phyloP scores from a whole-genome alignment of 305 asterid species.

The Plantago coronopus region DNA sequence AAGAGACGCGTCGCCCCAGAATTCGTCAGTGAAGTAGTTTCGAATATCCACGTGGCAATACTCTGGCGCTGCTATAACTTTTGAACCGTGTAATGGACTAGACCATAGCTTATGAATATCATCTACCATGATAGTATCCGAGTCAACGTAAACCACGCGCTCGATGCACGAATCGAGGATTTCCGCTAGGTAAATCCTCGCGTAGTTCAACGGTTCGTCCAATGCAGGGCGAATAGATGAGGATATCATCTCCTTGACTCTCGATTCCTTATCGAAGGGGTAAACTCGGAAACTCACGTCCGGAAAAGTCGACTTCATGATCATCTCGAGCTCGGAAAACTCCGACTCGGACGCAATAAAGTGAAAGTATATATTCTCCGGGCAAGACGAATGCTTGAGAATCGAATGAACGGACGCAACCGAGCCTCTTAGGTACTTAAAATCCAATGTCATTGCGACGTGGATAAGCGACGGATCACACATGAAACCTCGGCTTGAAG shows the following conservation, averaged over 20 bases:
- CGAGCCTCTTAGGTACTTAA: slow-evolving; percentile 55
- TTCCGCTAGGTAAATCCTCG: slow-evolving; percentile 55
- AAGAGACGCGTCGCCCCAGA: slow-evolving; percentile 49
- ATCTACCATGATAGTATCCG: slow-evolving; percentile 53
- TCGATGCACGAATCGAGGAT: slow-evolving; percentile 41
- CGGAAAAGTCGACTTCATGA: slow-evolving; percentile 45
- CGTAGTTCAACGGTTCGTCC: slow-evolving; percentile 64
- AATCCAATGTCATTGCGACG: slow-evolving; percentile 64
- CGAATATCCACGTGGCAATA: slow-evolving; percentile 50
- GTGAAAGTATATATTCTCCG: slow-evolving; percentile 55
- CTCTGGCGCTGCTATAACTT: slow-evolving; percentile 67
- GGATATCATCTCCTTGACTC: slow-evolving; percentile 45
- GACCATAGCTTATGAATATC: slow-evolving; percentile 46
- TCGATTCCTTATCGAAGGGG: slow-evolving; percentile 27
- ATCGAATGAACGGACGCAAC: slow-evolving; percentile 67
- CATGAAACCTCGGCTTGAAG: background rate
- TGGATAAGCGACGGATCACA: slow-evolving; percentile 48
- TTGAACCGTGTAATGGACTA: slow-evolving; percentile 25
- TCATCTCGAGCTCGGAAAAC: slow-evolving; percentile 19
- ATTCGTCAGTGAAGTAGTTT: slow-evolving; percentile 41
- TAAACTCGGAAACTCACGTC: slow-evolving; percentile 38
- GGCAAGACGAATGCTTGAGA: slow-evolving; percentile 53
- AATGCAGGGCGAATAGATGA: slow-evolving; percentile 59
- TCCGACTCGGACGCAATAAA: slow-evolving; percentile 36
- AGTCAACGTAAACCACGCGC: slow-evolving; percentile 59